Evolutionary conservation across 2,329 filamentous ascomycete genomes (phyloP).

Genomic region (Cladosporium cucumerinum): DNA sequence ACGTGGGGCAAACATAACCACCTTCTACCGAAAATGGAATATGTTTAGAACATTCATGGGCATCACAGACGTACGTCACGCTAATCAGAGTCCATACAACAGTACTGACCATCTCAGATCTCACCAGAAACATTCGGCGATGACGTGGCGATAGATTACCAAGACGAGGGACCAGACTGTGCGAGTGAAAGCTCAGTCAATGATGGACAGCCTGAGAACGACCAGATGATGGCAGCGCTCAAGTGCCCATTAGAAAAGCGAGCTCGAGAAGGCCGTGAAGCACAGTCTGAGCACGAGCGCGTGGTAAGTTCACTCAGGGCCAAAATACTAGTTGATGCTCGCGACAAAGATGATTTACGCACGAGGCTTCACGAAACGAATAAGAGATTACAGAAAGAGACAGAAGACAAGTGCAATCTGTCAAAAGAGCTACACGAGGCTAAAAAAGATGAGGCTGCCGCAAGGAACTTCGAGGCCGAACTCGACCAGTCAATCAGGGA

Average conservation of each 20-base stretch:
- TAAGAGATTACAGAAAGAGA: neutral
- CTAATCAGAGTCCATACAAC: no score
- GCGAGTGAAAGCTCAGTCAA: neutral
- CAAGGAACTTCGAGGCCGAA: neutral
- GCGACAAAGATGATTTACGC: neutral
- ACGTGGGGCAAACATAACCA: neutral
- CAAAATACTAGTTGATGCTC: neutral
- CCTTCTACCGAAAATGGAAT: conserved; percentile 8
- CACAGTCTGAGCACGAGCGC: conserved; percentile 1
- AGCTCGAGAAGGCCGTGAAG: neutral
- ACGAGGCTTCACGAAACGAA: conserved; percentile 1
- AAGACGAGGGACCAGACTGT: neutral
- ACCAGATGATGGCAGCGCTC: neutral
- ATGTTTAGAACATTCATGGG: conserved; percentile 8
- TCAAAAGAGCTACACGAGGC: neutral
- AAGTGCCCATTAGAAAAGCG: neutral
- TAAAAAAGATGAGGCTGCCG: neutral
- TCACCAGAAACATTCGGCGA: neutral
- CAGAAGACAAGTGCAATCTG: neutral
- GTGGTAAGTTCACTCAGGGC: neutral
- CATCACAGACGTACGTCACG: neutral
- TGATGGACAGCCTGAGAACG: neutral
- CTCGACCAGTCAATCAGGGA: neutral
- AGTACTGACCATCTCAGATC: neutral
- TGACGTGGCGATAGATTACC: neutral